phyloP scores from a whole-genome alignment of 2,329 filamentous ascomycete species.

The Westerdykella aurantiaca region DNA sequence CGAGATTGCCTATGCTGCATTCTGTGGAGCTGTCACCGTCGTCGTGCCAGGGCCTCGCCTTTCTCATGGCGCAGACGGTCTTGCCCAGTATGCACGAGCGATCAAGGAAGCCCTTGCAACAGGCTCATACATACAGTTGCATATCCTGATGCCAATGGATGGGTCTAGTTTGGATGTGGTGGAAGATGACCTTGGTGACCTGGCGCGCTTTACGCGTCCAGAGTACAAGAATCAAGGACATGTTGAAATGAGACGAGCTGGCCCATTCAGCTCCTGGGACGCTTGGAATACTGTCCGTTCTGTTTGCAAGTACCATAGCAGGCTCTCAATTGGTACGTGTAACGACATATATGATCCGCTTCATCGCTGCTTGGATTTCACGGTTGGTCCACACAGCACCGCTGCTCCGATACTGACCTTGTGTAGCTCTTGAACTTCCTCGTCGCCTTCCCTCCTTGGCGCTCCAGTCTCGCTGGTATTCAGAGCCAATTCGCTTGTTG shows the following conservation, averaged over 20 bases:
- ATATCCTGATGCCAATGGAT: conserved; percentile 79
- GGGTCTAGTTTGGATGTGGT: conserved; percentile 60
- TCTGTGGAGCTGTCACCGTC: conserved; percentile 82
- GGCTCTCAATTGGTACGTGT: conserved; percentile 75
- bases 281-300: conserved; percentile 85
- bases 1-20: conserved; percentile 90
- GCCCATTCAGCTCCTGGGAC: conserved; percentile 81
- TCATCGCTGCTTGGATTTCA: background rate
- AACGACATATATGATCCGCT: conserved; percentile 1
- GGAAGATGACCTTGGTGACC: conserved; percentile 46
- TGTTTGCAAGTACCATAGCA: conserved; percentile 75
- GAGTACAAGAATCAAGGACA: conserved; percentile 30
- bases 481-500: conserved; percentile 56
- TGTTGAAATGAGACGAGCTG: conserved; percentile 43
- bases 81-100: conserved; percentile 73
- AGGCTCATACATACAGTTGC: conserved; percentile 70
- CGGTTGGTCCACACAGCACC: background rate
- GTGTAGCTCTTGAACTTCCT: conserved; percentile 52
- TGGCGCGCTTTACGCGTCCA: conserved; percentile 45
- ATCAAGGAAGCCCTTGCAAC: conserved; percentile 73
- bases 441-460: conserved; percentile 52
- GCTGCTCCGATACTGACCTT: background rate
- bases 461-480: conserved; percentile 58
- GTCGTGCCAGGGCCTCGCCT: conserved; percentile 72
- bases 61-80: conserved; percentile 53